phyloP scores from a whole-genome alignment of 257 asterid species.

The Anisodus acutangulus region DNA sequence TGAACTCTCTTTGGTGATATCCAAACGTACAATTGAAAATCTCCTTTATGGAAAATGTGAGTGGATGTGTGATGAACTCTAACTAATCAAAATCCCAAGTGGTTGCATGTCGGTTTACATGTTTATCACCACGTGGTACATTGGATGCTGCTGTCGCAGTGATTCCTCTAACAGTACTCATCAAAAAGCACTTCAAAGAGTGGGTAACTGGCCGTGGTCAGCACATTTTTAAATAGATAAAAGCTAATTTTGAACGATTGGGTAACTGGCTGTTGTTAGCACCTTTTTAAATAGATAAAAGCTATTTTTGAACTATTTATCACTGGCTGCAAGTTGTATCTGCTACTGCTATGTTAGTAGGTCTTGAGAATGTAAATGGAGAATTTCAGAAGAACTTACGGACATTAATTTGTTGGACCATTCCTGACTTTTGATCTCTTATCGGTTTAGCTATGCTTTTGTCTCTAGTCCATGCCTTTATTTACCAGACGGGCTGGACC shows the following conservation, averaged over 20 bases:
- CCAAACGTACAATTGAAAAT: constrained; percentile 18
- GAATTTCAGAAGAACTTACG: not conserved
- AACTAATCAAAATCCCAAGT: not conserved
- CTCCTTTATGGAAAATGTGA: not conserved
- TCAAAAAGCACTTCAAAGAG: constrained; percentile 22
- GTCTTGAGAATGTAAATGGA: constrained; percentile 12
- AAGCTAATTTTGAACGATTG: not conserved
- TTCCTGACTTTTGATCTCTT: not conserved
- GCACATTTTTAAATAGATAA: not conserved
- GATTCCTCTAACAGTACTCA: not conserved
- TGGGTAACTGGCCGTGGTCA: not conserved
- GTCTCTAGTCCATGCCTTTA: constrained; percentile 12
- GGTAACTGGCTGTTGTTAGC: not conserved
- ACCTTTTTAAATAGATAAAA: not conserved
- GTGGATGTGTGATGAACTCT: constrained; percentile 19
- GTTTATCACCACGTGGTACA: not conserved
- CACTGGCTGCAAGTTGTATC: not conserved
- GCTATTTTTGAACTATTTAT: not conserved
- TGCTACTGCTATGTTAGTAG: constrained; percentile 8
- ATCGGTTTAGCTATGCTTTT: not conserved
- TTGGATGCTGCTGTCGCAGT: not conserved
- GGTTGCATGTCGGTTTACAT: constrained; percentile 9
- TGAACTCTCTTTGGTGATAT: constrained; percentile 9
- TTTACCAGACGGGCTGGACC: not conserved
- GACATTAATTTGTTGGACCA: constrained; percentile 16